A percentile compares a stretch with the other conserved stretches of the same genome.
These are phyloP conservation scores for Pseudogymnoascus sp. DNA, from an alignment of 2,329 filamentous ascomycete genomes.

Conservation along the genomic window DNA sequence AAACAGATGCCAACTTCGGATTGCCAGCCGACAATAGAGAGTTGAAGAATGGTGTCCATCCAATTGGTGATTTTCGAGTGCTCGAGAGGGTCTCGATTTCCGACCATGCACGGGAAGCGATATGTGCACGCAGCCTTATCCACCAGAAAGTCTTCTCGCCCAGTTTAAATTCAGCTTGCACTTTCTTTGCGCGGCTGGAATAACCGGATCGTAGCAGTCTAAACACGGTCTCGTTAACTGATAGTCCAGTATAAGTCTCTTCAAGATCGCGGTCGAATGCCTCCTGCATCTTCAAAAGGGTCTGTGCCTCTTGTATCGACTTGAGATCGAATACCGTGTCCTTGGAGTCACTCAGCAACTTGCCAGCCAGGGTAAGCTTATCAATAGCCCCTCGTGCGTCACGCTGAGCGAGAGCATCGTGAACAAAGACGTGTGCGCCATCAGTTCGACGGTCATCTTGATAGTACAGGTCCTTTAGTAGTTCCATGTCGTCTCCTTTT, in stretches of 20 bases:
- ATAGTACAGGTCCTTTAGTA: constrained; percentile 95
- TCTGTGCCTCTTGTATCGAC: constrained; percentile 71
- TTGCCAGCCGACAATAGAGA: constrained; percentile 85
- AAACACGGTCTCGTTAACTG: constrained; percentile 87
- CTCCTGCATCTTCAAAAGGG: constrained; percentile 80
- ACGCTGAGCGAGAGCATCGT: constrained; percentile 71
- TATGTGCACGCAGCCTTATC: constrained; percentile 75
- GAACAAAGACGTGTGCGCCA: constrained; percentile 78
- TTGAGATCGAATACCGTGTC: constrained; percentile 70
- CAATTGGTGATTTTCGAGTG: constrained; percentile 79
- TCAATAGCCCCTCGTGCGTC: constrained; percentile 66
- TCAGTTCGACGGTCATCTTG: constrained; percentile 90
- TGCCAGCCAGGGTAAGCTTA: constrained; percentile 81
- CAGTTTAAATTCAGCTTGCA: constrained; percentile 88
- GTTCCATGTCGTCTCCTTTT: constrained; percentile 64
- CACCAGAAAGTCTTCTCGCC: constrained; percentile 88
- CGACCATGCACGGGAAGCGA: constrained; percentile 84
- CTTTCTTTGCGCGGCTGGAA: constrained; percentile 75
- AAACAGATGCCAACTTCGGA: constrained; percentile 72
- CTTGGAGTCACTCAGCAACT: constrained; percentile 76
- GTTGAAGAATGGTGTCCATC: constrained; percentile 97
- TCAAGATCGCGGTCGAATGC: constrained; percentile 77
- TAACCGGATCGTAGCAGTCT: constrained; percentile 79
- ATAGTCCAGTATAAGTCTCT: constrained; percentile 71
- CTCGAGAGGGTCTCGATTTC: constrained; percentile 83